These are phyloP conservation scores for Fusarium sp. DNA, from an alignment of 2,329 filamentous ascomycete species.

Conservation along the genomic window DNA sequence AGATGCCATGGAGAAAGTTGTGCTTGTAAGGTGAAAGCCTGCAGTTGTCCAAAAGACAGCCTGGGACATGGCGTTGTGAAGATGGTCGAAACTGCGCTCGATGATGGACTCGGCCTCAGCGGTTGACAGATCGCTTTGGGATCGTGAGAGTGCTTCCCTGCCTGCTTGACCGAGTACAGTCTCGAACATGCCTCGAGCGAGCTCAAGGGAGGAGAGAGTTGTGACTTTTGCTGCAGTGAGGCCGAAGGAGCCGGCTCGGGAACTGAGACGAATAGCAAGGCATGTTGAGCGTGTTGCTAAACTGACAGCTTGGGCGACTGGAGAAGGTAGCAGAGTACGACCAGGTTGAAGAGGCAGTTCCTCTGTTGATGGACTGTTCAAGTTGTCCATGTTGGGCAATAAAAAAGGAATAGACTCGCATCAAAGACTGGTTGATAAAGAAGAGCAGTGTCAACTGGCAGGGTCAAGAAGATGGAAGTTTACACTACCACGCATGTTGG, in stretches of 20 bases:
- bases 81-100: conserved; percentile 65
- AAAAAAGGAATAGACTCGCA: neutral
- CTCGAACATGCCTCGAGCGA: conserved; percentile 66
- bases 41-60: conserved; percentile 71
- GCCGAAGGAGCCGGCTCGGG: conserved; percentile 62
- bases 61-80: conserved; percentile 68
- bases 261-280: conserved; percentile 65
- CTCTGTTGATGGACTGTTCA: conserved; percentile 27
- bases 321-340: conserved; percentile 65
- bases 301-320: conserved; percentile 69
- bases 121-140: conserved; percentile 59
- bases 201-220: conserved; percentile 66
- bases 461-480: conserved; percentile 14
- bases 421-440: neutral
- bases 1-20: conserved; percentile 64
- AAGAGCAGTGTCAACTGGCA: neutral
- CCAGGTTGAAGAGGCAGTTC: conserved; percentile 41
- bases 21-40: conserved; percentile 68
- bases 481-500: neutral
- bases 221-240: conserved; percentile 66
- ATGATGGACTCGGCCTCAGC: conserved; percentile 67
- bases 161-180: conserved; percentile 64
- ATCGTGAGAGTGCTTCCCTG: conserved; percentile 59
- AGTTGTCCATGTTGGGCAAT: conserved; percentile 35
- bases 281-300: conserved; percentile 70